Evolutionary conservation across 2,329 filamentous ascomycete genomes (phyloP).

Genomic region (Gliomastix tumulicola): DNA sequence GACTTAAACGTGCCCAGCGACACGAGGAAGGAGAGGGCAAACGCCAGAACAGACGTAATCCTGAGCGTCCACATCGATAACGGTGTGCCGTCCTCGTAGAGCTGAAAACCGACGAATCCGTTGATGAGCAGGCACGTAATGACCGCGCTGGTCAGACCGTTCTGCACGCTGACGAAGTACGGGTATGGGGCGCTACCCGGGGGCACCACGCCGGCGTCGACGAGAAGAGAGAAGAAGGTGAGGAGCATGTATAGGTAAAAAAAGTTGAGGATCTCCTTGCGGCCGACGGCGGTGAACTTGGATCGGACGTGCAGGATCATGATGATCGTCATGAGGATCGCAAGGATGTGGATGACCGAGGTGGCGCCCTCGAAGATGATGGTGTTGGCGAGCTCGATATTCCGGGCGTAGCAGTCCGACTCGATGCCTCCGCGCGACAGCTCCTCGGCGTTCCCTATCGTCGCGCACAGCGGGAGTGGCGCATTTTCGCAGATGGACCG

Average conservation of each 20-base stretch:
- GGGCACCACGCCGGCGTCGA: conserved; percentile 89
- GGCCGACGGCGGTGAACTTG: conserved; percentile 94
- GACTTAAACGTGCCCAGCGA: conserved; percentile 88
- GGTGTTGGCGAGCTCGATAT: conserved; percentile 94
- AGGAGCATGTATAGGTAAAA: conserved; percentile 96
- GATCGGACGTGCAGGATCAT: conserved; percentile 97
- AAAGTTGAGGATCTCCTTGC: conserved; percentile 73
- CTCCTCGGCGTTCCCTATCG: conserved; percentile 68
- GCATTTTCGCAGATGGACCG: conserved; percentile 77
- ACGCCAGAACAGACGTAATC: conserved; percentile 70
- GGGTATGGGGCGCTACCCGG: conserved; percentile 74
- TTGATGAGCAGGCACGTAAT: conserved; percentile 91
- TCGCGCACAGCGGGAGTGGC: conserved; percentile 78
- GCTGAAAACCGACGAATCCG: conserved; percentile 95
- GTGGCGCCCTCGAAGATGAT: conserved; percentile 95
- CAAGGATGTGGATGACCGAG: conserved; percentile 85
- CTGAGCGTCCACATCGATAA: conserved; percentile 91
- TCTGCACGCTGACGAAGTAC: conserved; percentile 86
- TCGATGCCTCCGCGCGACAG: conserved; percentile 73
- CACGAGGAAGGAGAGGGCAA: conserved; percentile 79
- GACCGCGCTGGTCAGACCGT: conserved; percentile 76
- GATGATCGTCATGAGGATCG: conserved; percentile 85
- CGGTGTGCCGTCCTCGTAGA: conserved; percentile 94
- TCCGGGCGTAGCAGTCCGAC: conserved; percentile 85
- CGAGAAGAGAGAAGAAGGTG: conserved; percentile 78